Conservation (phyloP, 2,329 filamentous ascomycete species). For the Pseudonectria foliicola region DNA sequence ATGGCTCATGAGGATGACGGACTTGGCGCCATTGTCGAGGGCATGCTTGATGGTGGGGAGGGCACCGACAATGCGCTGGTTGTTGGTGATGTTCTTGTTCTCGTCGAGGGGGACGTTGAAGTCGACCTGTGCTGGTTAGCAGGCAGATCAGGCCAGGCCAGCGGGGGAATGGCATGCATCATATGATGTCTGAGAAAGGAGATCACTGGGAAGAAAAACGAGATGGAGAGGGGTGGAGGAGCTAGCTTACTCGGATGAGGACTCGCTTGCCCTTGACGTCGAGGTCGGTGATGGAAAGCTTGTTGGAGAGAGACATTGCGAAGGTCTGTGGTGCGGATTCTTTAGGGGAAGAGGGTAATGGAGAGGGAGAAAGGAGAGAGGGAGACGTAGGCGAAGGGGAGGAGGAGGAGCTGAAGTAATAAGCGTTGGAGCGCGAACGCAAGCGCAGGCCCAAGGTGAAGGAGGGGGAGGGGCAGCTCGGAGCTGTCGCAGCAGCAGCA, state of each 20-base stretch:
- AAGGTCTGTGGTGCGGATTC: constrained; percentile 5
- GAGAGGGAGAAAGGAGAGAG: constrained; percentile 12
- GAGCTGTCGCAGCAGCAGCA: too few species aligned
- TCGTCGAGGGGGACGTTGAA: constrained; percentile 98
- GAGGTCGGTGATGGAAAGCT: constrained; percentile 92
- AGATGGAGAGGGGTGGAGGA: constrained; percentile 24
- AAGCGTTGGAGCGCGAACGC: too few species aligned
- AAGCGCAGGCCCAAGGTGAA: too few species aligned
- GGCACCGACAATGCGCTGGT: constrained; percentile 94
- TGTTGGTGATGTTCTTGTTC: constrained; percentile 93
- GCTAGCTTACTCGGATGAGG: constrained; percentile 81
- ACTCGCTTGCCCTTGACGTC: constrained; percentile 98
- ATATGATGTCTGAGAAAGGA: neutral
- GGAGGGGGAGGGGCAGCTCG: too few species aligned
- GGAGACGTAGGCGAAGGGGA: constrained; percentile 14
- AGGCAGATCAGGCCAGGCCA: too few species aligned
- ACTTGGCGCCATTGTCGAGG: constrained; percentile 81
- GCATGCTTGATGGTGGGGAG: constrained; percentile 93
- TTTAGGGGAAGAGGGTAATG: constrained; percentile 5
- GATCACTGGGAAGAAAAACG: constrained; percentile 6
- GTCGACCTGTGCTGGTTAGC: constrained; percentile 63
- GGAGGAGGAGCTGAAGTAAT: constrained; percentile 12
- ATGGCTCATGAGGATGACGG: constrained; percentile 96
- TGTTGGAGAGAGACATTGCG: constrained; percentile 95
- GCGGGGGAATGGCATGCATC: neutral